Base-by-base conservation (phyloP, 2,329 filamentous ascomycete species). In the Mycosphaerella arachidis region DNA sequence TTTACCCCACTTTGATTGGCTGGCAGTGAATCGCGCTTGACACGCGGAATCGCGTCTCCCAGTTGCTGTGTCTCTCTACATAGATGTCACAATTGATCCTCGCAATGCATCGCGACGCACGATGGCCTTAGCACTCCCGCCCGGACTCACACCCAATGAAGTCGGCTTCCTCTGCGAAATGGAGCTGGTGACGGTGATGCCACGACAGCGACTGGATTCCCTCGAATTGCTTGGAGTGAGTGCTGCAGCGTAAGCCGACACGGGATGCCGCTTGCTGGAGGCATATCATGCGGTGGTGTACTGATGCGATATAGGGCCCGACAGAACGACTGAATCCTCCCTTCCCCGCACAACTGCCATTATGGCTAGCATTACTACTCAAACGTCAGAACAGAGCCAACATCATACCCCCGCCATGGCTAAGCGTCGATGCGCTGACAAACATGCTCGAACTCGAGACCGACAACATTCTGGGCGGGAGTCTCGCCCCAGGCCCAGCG, bases 131-230 rank as follows among this genome's bases (percentile, higher is more conserved):
- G 83, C 84, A 64, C 79, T 86, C 46, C 82, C 83, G 43, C 79
- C 82, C 64, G 84, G 88, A 75, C 83, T 97, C 48, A 88, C 90
- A 68, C 91, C 94, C 61, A 82, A 90, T 65, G 94, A 99, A 78
- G 89, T 95, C 50, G 90, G 92, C 54, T 99, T 97, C 72, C 80
- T 97, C 30, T 96, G 92, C 76, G 94, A 99, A 79, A 97, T 97
- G 92, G 93, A 97, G 78, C 85, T 91, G 70, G 89, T 99, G 58
- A 97, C 92, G 0, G 84, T 99, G 24, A 86, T 97, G 53, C 94
- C 94, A 37, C 90, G 94, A 56, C 92, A 97, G 75, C 85, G 90
- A 65, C 86, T 99, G 56, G 92, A 97, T 66, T 86, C 85, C 67
- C 89, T 99, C 64, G 83, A 90, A 68, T 83, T 99, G 63, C 84